These are phyloP conservation scores for Sclerotinia subarctica DNA, from an alignment of 2,329 filamentous ascomycete genomes.

Conservation along the genomic window DNA sequence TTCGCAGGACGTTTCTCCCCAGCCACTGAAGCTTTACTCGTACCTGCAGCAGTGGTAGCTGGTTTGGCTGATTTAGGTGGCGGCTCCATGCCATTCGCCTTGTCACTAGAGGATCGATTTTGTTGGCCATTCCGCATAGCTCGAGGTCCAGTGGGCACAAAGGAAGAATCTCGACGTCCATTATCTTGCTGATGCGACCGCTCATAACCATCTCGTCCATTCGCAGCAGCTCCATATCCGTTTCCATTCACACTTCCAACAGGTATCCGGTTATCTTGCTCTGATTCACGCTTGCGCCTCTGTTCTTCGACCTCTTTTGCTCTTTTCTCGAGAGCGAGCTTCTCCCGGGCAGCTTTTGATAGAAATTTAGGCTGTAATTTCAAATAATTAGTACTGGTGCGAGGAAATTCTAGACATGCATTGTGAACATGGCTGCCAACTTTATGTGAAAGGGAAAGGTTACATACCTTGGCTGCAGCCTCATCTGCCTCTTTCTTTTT, in stretches of 20 bases:
- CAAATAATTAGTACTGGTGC: constrained; percentile 28
- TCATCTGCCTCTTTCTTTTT: constrained; percentile 85
- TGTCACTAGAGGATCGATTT: constrained; percentile 22
- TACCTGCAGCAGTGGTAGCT: constrained; percentile 25
- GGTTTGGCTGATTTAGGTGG: constrained; percentile 34
- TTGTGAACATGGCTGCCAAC: constrained; percentile 36
- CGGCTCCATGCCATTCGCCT: constrained; percentile 28
- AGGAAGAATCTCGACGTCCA: constrained; percentile 33
- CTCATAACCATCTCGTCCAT: constrained; percentile 30
- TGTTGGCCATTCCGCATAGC: constrained; percentile 52
- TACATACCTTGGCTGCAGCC: constrained; percentile 68
- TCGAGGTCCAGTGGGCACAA: constrained; percentile 68
- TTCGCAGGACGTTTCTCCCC: constrained; percentile 41
- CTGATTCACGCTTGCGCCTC: constrained; percentile 46
- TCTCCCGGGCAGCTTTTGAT: constrained; percentile 77
- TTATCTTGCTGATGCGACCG: constrained; percentile 27
- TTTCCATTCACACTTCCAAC: constrained; percentile 26
- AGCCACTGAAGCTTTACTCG: constrained; percentile 37
- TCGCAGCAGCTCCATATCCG: constrained; percentile 21
- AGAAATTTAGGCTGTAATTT: constrained; percentile 70
- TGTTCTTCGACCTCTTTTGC: constrained; percentile 67
- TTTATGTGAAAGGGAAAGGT: neutral
- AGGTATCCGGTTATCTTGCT: constrained; percentile 30
- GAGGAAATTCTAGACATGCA: constrained; percentile 31
- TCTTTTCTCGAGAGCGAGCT: constrained; percentile 73